Base-by-base conservation (phyloP, 176 grass and related monocot species). In the Eragrostis curvula region DNA sequence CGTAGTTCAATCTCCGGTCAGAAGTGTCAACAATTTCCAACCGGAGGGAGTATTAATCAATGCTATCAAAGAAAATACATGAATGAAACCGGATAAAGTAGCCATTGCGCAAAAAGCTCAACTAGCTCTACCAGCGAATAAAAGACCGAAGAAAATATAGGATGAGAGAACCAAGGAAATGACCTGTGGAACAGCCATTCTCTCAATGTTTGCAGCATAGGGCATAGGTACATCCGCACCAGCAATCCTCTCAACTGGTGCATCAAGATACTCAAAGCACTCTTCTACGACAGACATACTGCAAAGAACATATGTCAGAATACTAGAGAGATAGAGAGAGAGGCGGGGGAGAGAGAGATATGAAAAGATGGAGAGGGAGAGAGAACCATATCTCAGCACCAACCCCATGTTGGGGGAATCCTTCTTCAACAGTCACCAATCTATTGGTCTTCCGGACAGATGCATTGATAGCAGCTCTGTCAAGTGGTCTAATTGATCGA, bases 381-480 rank as follows among this genome's bases (percentile, higher is more conserved):
- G 78, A 15, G 16, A 81, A 96, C 96, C 96, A 93, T 85, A 98
- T 98, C 72, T 98, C 96, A 77, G 96, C 90, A 71, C 96, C 92
- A 82, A 98, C 68, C 36, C 96, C 96, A 77, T 95, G 92, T 43
- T 98, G 96, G 27, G 96, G 96, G 77, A 95, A 98, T 42, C 93
- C 90, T 93, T 98, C 93, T 88, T 98, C 93, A 43, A 98, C 67
- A 48, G 90, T 88, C 21, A 98, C 87, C 68, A 95, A 82, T 78
- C 90, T 88, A 71, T 98, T 98, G 28, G 96, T 98, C 87, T 98
- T 98, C 80, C 96, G 88, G 40, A 98, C 96, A 64, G 93, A 98
- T 75, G 90, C 89, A 84, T 93, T 95, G 73, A 98, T 95, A 58
- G 96, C 70, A 69, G 75, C 79, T 83, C 90, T 92, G 71, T 98